These are phyloP conservation scores for Candida vartiovaarae DNA, from an alignment of 805 yeast species.

Conservation along the genomic window DNA sequence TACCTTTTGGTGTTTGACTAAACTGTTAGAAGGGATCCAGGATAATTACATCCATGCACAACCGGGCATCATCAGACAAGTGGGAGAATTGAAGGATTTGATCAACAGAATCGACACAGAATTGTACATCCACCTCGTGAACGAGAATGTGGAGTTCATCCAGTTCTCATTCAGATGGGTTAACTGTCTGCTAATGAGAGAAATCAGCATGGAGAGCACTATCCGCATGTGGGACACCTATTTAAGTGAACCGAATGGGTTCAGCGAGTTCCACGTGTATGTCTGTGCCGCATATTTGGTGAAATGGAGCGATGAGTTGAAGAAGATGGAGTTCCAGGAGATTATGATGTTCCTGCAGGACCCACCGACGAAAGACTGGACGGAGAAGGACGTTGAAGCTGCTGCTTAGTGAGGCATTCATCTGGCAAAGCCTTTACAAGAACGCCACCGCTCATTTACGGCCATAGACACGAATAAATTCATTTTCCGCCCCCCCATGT, in stretches of 20 bases:
- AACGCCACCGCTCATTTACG: slow-evolving; percentile 85
- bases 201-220: slow-evolving; percentile 66
- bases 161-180: slow-evolving; percentile 98
- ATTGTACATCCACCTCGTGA: slow-evolving; percentile 64
- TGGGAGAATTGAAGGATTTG: slow-evolving; percentile 67
- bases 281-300: slow-evolving; percentile 96
- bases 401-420: slow-evolving; percentile 89
- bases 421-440: slow-evolving; percentile 91
- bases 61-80: slow-evolving; percentile 94
- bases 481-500: too few species aligned
- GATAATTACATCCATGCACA: slow-evolving; percentile 97
- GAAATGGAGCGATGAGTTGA: slow-evolving; percentile 73
- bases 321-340: slow-evolving; percentile 89
- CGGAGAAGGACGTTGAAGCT: slow-evolving; percentile 86
- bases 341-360: slow-evolving; percentile 86
- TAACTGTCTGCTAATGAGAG: slow-evolving; percentile 96
- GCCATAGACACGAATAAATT: not conserved
- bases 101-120: slow-evolving; percentile 74
- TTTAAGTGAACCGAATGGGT: slow-evolving; percentile 66
- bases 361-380: slow-evolving; percentile 83
- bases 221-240: slow-evolving; percentile 98
- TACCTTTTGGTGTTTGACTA: slow-evolving; percentile 93
- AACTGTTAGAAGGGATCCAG: slow-evolving; percentile 87
- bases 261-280: slow-evolving; percentile 88
- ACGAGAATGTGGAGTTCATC: slow-evolving; percentile 85